These are phyloP conservation scores for Carallia brachiata DNA, from an alignment of 345 rosid species.

Conservation along the genomic window DNA sequence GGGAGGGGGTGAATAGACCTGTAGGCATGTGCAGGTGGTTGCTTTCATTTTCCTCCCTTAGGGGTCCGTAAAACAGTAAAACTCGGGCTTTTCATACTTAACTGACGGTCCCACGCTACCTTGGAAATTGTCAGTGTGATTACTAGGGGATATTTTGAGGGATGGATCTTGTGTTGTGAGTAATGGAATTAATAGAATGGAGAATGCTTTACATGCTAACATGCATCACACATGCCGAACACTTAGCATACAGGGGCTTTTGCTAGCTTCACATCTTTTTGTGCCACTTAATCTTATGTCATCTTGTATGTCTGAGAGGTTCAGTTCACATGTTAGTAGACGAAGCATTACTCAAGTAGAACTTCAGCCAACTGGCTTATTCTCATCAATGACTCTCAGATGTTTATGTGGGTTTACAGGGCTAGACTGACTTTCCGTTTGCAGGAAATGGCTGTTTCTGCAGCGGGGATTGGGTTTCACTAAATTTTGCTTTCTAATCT, in stretches of 20 bases:
- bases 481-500: conserved; percentile 20
- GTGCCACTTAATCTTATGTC: too few species aligned
- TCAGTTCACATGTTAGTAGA: background rate
- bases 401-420: background rate
- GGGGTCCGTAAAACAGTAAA: background rate
- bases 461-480: background rate
- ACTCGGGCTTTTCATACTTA: conserved; percentile 1
- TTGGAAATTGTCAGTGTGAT: background rate
- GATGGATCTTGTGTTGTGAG: too few species aligned
- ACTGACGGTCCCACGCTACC: background rate
- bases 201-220: too few species aligned
- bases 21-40: background rate
- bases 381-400: background rate
- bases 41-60: background rate
- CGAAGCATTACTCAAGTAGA: background rate
- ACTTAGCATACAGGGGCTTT: too few species aligned
- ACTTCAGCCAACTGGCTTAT: background rate
- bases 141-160: background rate
- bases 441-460: background rate
- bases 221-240: too few species aligned
- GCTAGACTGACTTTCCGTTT: background rate
- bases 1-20: background rate
- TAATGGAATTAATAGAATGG: too few species aligned
- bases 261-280: too few species aligned
- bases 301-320: too few species aligned